Percentiles rank a stretch among this genome's conserved stretches.
phyloP scores from a whole-genome alignment of 164 flowering plant species.

The Magnolia sinica region DNA sequence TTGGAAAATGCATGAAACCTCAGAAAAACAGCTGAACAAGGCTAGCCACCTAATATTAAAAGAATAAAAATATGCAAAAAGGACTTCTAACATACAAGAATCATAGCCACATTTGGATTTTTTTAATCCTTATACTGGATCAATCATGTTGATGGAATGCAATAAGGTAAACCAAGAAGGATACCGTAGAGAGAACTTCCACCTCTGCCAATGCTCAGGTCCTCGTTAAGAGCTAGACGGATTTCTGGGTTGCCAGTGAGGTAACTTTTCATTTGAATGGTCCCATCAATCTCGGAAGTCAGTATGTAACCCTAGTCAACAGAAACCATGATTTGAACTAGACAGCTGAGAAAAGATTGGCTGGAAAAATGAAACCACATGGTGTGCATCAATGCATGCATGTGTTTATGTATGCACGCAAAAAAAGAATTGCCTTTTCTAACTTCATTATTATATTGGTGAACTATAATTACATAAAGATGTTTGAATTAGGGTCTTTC shows the following conservation, averaged over 20 bases:
- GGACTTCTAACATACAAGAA: conserved; percentile 4
- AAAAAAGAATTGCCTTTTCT: no score
- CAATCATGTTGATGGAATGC: background rate
- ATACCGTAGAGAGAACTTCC: conserved; percentile 74
- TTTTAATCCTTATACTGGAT: no score
- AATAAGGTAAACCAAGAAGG: conserved; percentile 4
- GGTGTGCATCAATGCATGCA: no score
- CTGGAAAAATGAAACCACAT: background rate
- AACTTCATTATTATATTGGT: background rate
- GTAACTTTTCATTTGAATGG: conserved; percentile 98
- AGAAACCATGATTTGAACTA: background rate
- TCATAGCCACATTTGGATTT: background rate
- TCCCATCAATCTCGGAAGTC: conserved; percentile 98
- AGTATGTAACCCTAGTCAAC: conserved; percentile 74
- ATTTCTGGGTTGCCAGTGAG: conserved; percentile 95
- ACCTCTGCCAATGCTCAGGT: conserved; percentile 71
- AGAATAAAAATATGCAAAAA: background rate
- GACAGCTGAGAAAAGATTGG: conserved; percentile 1
- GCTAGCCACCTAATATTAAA: background rate
- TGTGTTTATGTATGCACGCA: no score
- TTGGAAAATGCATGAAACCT: background rate
- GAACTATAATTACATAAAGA: background rate
- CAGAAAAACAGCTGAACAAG: background rate
- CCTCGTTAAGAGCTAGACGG: conserved; percentile 87
- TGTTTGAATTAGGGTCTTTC: background rate